Evolutionary conservation across 164 flowering plant species (phyloP).

Genomic region (Chloranthus sessilifolius): DNA sequence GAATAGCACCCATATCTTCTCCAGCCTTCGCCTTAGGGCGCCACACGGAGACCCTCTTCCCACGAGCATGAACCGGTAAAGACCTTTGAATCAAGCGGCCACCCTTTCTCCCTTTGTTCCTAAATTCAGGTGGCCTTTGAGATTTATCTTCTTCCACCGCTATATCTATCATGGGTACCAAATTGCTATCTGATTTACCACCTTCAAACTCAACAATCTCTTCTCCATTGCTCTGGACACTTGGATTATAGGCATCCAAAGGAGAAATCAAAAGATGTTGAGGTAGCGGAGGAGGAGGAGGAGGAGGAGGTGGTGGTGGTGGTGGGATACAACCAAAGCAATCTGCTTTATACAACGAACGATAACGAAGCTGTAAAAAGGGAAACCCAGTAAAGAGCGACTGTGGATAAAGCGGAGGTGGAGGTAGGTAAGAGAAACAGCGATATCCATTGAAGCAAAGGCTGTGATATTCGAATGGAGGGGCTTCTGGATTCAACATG

Average conservation of each 20-base stretch:
- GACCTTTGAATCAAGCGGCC: not conserved
- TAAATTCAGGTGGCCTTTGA: not conserved
- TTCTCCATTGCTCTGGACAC: not conserved
- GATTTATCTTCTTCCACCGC: not conserved
- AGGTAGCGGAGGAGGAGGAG: not conserved
- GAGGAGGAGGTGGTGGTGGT: not conserved
- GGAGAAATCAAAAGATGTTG: not conserved
- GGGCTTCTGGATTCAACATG: conserved; percentile 5
- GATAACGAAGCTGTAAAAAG: too few species aligned
- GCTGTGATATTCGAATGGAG: not conserved
- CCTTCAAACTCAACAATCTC: not conserved
- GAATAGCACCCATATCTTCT: too few species aligned
- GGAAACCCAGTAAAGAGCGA: too few species aligned
- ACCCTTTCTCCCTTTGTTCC: not conserved
- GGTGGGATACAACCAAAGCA: not conserved
- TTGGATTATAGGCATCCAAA: not conserved
- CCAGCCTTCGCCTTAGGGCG: not conserved
- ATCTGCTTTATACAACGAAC: too few species aligned
- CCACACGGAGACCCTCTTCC: not conserved
- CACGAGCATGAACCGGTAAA: not conserved
- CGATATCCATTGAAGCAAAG: not conserved
- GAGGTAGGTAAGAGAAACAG: not conserved
- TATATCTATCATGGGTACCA: not conserved
- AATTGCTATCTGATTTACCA: too few species aligned
- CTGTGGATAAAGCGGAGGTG: not conserved